Base-by-base conservation (phyloP, 2,329 filamentous ascomycete species). In the Stylonectria norvegica region DNA sequence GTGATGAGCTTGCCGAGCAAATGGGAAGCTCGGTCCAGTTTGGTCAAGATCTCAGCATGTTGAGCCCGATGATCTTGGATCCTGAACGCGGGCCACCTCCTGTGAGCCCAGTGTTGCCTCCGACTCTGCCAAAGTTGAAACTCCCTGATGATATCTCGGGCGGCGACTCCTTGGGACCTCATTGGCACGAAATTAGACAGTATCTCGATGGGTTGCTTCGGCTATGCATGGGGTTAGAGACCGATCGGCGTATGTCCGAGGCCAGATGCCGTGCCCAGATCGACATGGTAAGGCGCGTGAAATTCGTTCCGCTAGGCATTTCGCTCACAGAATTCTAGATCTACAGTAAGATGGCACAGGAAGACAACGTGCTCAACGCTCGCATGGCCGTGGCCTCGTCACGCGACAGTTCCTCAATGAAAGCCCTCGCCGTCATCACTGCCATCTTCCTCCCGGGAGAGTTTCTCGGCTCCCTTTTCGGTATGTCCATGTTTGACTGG, bases 281-380 rank as follows among this genome's bases (percentile, higher is more conserved):
- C 33, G 68, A 72, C 22, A 71, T 72, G 47, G 66, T 68, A 42
- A 59, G 65, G 54, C 14, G 6, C 16, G 5, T 18, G n/a, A n/a
- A n/a, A n/a, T n/a, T n/a, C n/a, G n/a, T n/a, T 16, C 5, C 7
- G 16, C 10, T 19, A 8, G 29, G 28, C 22, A 15, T 10, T 31
- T 18, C 27, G 14, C 15, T 50, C 56, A 7, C 52, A 16, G 15
- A 4, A 2, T 3, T 12, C 1, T 33, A 68, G 65, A 71, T 72
- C 42, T 72, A 71, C 58, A 69, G 65, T 47, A 71, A 71, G 48
- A 71, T 72, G 65, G 69, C 69, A 4, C 69, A 72, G 45, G 69
- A 72, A 42, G 69, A 72, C 50, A 72, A 72, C 47, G 67, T 69
- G 19, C 61, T 72, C 35, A 67, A 67, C 36, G 65, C 65, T 4